Evolutionary conservation across 257 asterid genomes (phyloP).

Genomic region (Henckelia pumila): DNA sequence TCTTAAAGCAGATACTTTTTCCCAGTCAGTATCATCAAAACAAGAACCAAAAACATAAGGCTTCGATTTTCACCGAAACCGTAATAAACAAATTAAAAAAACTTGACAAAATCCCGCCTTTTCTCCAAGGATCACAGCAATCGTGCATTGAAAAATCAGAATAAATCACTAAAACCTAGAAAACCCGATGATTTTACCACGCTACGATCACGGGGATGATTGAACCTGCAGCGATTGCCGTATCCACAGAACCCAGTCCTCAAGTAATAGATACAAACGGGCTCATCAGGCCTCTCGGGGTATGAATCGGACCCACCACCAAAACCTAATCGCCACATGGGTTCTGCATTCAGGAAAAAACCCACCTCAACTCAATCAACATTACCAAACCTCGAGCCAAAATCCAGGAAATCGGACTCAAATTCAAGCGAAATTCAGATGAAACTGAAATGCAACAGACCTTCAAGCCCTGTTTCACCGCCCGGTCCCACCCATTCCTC

Average conservation of each 20-base stretch:
- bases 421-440: conserved; percentile 44
- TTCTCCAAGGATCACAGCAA: conserved; percentile 38
- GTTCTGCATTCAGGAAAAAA: conserved; percentile 72
- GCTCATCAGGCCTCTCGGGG: conserved; percentile 83
- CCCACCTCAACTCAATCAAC: conserved; percentile 37
- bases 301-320: conserved; percentile 69
- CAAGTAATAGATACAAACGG: conserved; percentile 83
- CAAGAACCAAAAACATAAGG: conserved; percentile 10
- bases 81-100: conserved; percentile 25
- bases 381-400: conserved; percentile 24
- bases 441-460: conserved; percentile 53
- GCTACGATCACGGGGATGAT: conserved; percentile 82
- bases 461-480: conserved; percentile 77
- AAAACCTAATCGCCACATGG: conserved; percentile 84
- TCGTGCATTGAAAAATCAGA: conserved; percentile 15
- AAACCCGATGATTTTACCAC: conserved; percentile 33
- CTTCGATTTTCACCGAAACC: conserved; percentile 19
- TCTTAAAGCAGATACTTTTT: conserved; percentile 14
- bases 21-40: conserved; percentile 18
- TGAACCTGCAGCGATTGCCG: conserved; percentile 90
- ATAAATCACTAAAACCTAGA: conserved; percentile 10
- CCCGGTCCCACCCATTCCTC: conserved; percentile 83
- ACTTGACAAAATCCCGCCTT: conserved; percentile 21
- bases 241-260: conserved; percentile 93
- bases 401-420: conserved; percentile 27